A percentile compares a stretch with the other conserved stretches of the same genome.
These are phyloP conservation scores for Bolboschoenus planiculmis DNA, from an alignment of 176 grass and related monocot species.

Conservation along the genomic window DNA sequence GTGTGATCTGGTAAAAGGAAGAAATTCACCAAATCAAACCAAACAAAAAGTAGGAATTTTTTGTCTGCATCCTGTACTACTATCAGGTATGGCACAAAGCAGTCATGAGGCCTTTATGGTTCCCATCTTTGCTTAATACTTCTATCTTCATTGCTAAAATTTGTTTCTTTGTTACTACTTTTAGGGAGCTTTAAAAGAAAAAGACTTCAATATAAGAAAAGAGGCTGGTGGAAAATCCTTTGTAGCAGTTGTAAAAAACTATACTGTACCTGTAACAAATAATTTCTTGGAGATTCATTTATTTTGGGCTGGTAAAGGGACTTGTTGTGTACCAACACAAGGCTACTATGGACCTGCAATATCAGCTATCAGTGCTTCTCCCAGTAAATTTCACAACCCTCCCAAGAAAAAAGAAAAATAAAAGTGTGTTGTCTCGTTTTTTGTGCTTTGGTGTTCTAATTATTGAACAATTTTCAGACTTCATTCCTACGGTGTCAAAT, in stretches of 20 bases:
- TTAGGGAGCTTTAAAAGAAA: slow-evolving; percentile 54
- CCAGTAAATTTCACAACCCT: slow-evolving; percentile 13
- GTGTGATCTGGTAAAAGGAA: neutral
- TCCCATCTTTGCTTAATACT: neutral
- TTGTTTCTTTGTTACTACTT: neutral
- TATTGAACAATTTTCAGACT: slow-evolving; percentile 46
- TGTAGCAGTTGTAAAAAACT: slow-evolving; percentile 44
- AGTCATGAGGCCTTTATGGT: neutral
- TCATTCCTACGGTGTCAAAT: slow-evolving; percentile 49
- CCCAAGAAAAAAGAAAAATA: neutral
- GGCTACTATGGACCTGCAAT: slow-evolving; percentile 68
- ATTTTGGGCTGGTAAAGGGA: slow-evolving; percentile 91
- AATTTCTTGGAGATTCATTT: slow-evolving; percentile 95
- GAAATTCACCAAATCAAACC: neutral
- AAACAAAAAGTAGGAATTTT: neutral
- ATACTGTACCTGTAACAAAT: slow-evolving; percentile 48
- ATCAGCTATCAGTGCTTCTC: slow-evolving; percentile 63
- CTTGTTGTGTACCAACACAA: slow-evolving; percentile 70
- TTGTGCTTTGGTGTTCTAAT: slow-evolving; percentile 23
- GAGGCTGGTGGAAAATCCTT: slow-evolving; percentile 56
- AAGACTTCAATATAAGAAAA: slow-evolving; percentile 90
- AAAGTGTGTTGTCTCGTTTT: neutral
- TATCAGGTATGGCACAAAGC: neutral
- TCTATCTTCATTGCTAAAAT: neutral
- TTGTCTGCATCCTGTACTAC: neutral